Evolutionary conservation across 768 basidiomycete species (phyloP).

Genomic region (Russula lepida): DNA sequence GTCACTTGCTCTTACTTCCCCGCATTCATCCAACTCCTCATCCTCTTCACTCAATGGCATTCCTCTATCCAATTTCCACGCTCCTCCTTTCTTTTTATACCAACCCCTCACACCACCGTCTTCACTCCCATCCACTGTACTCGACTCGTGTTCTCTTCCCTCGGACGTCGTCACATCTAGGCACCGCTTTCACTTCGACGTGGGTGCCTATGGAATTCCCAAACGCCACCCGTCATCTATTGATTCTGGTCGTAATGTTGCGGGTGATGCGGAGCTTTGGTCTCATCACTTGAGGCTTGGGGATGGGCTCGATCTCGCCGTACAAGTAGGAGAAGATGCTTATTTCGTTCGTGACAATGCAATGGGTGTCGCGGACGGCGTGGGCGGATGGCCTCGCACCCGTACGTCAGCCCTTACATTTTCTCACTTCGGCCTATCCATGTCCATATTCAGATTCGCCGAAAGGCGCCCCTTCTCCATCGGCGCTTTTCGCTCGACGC

Average conservation of each 20-base stretch:
- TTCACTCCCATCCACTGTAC: slow-evolving; percentile 15
- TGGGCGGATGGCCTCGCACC: slow-evolving; percentile 75
- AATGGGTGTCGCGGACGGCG: slow-evolving; percentile 92
- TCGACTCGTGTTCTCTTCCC: slow-evolving; percentile 16
- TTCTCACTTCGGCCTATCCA: not conserved
- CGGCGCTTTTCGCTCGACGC: slow-evolving; percentile 60
- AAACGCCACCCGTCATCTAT: slow-evolving; percentile 33
- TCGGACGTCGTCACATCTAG: slow-evolving; percentile 26
- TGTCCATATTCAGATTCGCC: not conserved
- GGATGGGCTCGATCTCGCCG: slow-evolving; percentile 41
- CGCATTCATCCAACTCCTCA: slow-evolving; percentile 30
- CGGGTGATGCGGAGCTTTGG: slow-evolving; percentile 11
- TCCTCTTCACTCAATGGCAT: slow-evolving; percentile 26
- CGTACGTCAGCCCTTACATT: slow-evolving; percentile 25
- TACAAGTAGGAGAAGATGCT: slow-evolving; percentile 88
- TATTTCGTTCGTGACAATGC: slow-evolving; percentile 78
- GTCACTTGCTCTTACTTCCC: slow-evolving; percentile 39
- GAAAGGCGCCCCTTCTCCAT: slow-evolving; percentile 29
- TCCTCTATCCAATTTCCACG: slow-evolving; percentile 34
- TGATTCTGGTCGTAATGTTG: slow-evolving; percentile 25
- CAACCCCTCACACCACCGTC: slow-evolving; percentile 21
- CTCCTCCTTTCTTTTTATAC: slow-evolving; percentile 30
- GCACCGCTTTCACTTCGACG: slow-evolving; percentile 49
- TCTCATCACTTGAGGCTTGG: slow-evolving; percentile 20
- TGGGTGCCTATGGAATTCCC: slow-evolving; percentile 80